Evolutionary conservation across 768 basidiomycete species (phyloP).

Genomic region (Suillus spraguei): DNA sequence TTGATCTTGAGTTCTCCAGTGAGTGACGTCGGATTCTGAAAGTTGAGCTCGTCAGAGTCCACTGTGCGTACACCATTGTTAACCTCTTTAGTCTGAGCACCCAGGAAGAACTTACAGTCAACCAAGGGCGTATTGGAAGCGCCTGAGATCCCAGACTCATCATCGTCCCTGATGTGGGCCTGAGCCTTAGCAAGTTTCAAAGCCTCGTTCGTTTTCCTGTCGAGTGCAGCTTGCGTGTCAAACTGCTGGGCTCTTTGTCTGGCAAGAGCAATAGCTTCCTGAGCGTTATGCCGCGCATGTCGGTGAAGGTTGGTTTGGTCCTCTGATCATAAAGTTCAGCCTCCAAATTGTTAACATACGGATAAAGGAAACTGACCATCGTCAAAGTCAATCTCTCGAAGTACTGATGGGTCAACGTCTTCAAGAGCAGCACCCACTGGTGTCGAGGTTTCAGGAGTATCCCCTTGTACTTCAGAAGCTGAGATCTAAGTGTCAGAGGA

Average conservation of each 20-base stretch:
- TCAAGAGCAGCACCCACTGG: slow-evolving; percentile 62
- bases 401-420: slow-evolving; percentile 50
- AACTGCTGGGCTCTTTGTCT: slow-evolving; percentile 82
- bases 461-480: slow-evolving; percentile 82
- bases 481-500: slow-evolving; percentile 18
- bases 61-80: slow-evolving; percentile 46
- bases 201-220: slow-evolving; percentile 81
- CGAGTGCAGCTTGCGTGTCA: slow-evolving; percentile 79
- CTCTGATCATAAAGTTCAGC: slow-evolving; percentile 47
- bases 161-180: slow-evolving; percentile 44
- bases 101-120: slow-evolving; percentile 57
- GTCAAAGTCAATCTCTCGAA: slow-evolving; percentile 88
- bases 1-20: slow-evolving; percentile 82
- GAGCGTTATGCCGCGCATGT: slow-evolving; percentile 88
- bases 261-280: slow-evolving; percentile 82
- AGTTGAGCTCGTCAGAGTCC: slow-evolving; percentile 96
- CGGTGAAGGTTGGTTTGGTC: slow-evolving; percentile 84
- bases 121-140: slow-evolving; percentile 53
- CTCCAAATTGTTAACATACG: slow-evolving; percentile 5
- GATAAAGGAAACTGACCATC: slow-evolving; percentile 60
- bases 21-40: slow-evolving; percentile 96
- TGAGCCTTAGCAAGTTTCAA: slow-evolving; percentile 64
- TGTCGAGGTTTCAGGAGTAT: slow-evolving; percentile 41
- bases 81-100: slow-evolving; percentile 6
- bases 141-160: slow-evolving; percentile 40